Conservation (phyloP, 202 grass and related monocot species). For the Cymbopogon flexuosus region DNA sequence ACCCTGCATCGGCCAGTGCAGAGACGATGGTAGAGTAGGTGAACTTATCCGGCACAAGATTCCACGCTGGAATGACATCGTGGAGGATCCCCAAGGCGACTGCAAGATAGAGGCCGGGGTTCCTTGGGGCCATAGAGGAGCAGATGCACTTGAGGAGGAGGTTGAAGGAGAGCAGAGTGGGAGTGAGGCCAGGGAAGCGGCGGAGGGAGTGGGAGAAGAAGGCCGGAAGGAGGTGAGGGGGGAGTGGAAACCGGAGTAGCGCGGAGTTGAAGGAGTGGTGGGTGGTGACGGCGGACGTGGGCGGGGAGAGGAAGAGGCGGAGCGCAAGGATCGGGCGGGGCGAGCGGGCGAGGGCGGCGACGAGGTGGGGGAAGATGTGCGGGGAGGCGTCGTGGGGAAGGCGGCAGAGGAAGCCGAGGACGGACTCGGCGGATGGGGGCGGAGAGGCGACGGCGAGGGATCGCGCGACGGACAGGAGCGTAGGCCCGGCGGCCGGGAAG, state of each 20-base stretch:
- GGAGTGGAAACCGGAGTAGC: constrained; percentile 45
- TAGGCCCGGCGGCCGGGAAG: constrained; percentile 44
- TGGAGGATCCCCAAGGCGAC: constrained; percentile 44
- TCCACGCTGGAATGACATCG: constrained; percentile 38
- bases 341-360: constrained; percentile 49
- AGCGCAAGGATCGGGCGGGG: constrained; percentile 20
- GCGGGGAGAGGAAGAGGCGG: not conserved
- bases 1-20: constrained; percentile 12
- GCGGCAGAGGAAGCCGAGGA: constrained; percentile 42
- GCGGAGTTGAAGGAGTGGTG: constrained; percentile 35
- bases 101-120: constrained; percentile 32
- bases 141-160: constrained; percentile 42
- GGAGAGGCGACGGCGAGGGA: constrained; percentile 17
- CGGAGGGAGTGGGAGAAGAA: constrained; percentile 49
- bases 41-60: constrained; percentile 70
- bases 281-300: constrained; percentile 6
- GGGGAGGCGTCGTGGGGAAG: constrained; percentile 32
- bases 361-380: constrained; percentile 42
- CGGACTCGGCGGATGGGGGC: constrained; percentile 1
- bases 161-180: constrained; percentile 47
- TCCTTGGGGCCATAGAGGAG: constrained; percentile 31
- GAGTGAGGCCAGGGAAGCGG: constrained; percentile 36
- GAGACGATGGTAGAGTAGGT: constrained; percentile 83
- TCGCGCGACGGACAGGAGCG: constrained; percentile 39
- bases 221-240: constrained; percentile 41